A percentile compares a stretch with the other conserved stretches of the same genome.
These are phyloP conservation scores for Sporobolomyces pararoseus DNA, from an alignment of 768 basidiomycete genomes.

Conservation along the genomic window DNA sequence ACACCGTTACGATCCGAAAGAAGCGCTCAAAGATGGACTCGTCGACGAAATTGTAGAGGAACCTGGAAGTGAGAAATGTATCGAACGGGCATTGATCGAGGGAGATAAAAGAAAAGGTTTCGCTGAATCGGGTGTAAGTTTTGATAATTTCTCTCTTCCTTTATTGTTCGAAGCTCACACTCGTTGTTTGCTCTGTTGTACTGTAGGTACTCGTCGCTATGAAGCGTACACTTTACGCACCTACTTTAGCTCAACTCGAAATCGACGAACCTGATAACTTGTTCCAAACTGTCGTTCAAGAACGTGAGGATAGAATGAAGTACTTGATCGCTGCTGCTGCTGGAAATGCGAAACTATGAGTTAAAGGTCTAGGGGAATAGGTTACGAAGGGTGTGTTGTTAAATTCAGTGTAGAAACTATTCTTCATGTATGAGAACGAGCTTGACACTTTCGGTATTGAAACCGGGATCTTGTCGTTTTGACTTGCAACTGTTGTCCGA, in stretches of 20 bases:
- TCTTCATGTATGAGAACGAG: no score
- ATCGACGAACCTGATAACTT: slow-evolving; percentile 16
- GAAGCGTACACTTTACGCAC: slow-evolving; percentile 23
- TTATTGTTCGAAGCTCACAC: background rate
- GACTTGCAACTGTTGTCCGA: no score
- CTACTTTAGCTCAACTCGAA: slow-evolving; percentile 3
- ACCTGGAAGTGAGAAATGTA: slow-evolving; percentile 9
- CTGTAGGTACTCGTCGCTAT: slow-evolving; percentile 31
- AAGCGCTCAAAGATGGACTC: slow-evolving; percentile 56
- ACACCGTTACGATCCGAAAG: slow-evolving; percentile 68
- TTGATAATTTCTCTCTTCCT: background rate
- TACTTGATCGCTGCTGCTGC: background rate
- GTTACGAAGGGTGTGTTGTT: no score
- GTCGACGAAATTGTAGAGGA: slow-evolving; percentile 28
- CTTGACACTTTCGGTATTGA: no score
- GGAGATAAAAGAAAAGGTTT: slow-evolving; percentile 6
- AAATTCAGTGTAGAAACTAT: no score
- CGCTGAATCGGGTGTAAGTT: slow-evolving; percentile 25
- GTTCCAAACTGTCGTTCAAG: background rate
- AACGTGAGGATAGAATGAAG: slow-evolving; percentile 5
- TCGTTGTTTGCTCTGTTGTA: background rate
- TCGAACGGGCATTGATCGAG: slow-evolving; percentile 24
- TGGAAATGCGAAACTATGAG: slow-evolving; percentile 3
- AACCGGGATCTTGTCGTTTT: no score
- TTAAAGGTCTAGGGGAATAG: no score